Base-by-base conservation (phyloP, 1,284 basidiomycete species). In the Thelephora terrestris region DNA sequence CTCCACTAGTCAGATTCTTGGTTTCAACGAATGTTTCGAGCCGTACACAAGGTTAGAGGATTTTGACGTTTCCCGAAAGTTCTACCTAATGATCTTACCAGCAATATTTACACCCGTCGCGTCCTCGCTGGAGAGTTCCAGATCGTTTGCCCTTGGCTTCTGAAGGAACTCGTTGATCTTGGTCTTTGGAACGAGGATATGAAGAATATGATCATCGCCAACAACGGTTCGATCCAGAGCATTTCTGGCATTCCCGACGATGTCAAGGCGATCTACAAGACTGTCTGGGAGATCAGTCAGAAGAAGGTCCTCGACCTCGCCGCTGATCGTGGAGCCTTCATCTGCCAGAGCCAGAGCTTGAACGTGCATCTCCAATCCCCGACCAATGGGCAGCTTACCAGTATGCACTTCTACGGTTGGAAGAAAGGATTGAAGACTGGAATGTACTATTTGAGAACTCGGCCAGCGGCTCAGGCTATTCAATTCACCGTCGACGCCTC, bases 391-490 rank as follows among this genome's bases (percentile, higher is more conserved):
- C 96, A 99, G 68, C 75, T 99, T 54, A 96, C 93, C 44, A 91
- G 89, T 58, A 99, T 98, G 95, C 96, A 99, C 73, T 99, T 99
- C 71, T 98, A 99, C 67, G 96, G 94, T 21, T 99, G 95, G 96
- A 96, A 96, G 80, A 91, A 91, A 70, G 96, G 96, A 24, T 73
- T 99, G 62, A 99, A 99, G 82, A 99, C 96, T 0, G 96, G 92
- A 57, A 92, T 93, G 85, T 91, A 91, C 73, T 98, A 99, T 70
- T 78, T 99, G 46, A 84, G 96, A 50, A 98, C 96, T 39, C 79
- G 90, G 48, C 91, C 96, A 2, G 92, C 94, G 7, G 90, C 92
- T 24, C 85, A 92, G 61, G 96, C 96, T 36, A 94, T 96, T 68
- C 93, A 99, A 72, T 99, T 99, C 74, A 99, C 96, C 12, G 82